These are phyloP conservation scores for Gracilariopsis chorda DNA, from an alignment of 23 red algal species.

Conservation along the genomic window DNA sequence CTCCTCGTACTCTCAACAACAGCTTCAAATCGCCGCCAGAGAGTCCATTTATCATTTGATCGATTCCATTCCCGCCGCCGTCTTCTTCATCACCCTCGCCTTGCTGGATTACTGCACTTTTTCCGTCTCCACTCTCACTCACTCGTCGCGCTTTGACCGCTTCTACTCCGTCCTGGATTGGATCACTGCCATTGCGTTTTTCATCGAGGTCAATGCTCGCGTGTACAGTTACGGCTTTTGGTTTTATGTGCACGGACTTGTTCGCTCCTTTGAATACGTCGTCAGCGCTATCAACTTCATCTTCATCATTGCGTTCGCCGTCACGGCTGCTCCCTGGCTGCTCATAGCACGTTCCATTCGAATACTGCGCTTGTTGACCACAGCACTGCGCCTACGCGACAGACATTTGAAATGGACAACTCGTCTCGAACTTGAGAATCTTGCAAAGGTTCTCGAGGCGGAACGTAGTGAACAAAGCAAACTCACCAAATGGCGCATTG, in stretches of 20 bases:
- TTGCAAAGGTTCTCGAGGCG: slow-evolving; percentile 15
- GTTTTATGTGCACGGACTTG: slow-evolving; percentile 18
- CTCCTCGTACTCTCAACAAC: neutral
- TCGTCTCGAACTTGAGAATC: slow-evolving; percentile 27
- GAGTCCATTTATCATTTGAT: neutral
- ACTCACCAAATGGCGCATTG: slow-evolving; percentile 56
- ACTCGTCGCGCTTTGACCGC: neutral
- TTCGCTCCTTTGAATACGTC: slow-evolving; percentile 26
- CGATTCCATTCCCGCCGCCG: neutral
- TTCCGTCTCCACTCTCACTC: neutral
- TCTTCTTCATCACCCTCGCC: neutral
- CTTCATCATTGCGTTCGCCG: neutral
- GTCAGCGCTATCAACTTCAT: slow-evolving; percentile 8
- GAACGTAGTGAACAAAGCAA: slow-evolving; percentile 30
- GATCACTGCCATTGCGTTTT: slow-evolving; percentile 14
- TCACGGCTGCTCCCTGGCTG: slow-evolving; percentile 6
- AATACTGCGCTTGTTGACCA: neutral
- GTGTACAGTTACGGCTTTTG: slow-evolving; percentile 30
- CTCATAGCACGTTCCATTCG: slow-evolving; percentile 18
- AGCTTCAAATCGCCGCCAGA: neutral
- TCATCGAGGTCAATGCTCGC: slow-evolving; percentile 15
- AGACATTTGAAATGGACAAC: slow-evolving; percentile 21
- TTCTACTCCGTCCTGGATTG: slow-evolving; percentile 17
- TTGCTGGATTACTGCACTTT: neutral
- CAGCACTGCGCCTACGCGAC: neutral